Evolutionary conservation across 2,329 filamentous ascomycete genomes (phyloP).

Genomic region (Onygenales sp.): DNA sequence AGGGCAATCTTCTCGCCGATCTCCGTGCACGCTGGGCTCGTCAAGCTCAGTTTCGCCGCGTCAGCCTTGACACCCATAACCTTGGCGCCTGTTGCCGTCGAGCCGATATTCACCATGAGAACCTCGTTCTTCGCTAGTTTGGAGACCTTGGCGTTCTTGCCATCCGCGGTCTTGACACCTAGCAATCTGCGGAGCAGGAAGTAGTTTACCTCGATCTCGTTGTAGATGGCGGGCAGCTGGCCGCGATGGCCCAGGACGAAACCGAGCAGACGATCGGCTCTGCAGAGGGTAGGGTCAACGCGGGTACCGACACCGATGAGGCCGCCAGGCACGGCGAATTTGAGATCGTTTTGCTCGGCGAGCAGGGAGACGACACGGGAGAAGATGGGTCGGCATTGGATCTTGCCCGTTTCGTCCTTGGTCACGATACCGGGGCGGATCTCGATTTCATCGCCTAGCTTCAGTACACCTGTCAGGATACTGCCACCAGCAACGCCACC

Average conservation of each 20-base stretch:
- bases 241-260: constrained; percentile 95
- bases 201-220: constrained; percentile 98
- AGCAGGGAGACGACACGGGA: constrained; percentile 90
- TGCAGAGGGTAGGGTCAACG: constrained; percentile 94
- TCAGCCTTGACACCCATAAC: constrained; percentile 95
- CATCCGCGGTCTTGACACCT: constrained; percentile 94
- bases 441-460: constrained; percentile 96
- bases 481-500: constrained; percentile 96
- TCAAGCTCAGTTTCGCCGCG: constrained; percentile 88
- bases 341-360: constrained; percentile 95
- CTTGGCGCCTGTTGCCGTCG: constrained; percentile 94
- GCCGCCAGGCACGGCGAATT: constrained; percentile 95
- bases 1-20: constrained; percentile 97
- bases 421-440: constrained; percentile 98
- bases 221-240: constrained; percentile 91
- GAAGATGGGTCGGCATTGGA: constrained; percentile 96
- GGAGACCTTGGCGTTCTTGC: constrained; percentile 98
- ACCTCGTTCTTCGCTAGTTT: constrained; percentile 98
- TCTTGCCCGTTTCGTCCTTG: constrained; percentile 83
- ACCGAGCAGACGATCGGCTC: constrained; percentile 96
- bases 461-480: constrained; percentile 92
- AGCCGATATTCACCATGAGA: constrained; percentile 99
- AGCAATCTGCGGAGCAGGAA: constrained; percentile 90
- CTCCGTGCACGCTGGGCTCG: constrained; percentile 90
- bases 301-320: constrained; percentile 96